A percentile compares a stretch with the other conserved stretches of the same genome.
Conservation (phyloP, 768 basidiomycete genomes). For the Mycena metata region DNA sequence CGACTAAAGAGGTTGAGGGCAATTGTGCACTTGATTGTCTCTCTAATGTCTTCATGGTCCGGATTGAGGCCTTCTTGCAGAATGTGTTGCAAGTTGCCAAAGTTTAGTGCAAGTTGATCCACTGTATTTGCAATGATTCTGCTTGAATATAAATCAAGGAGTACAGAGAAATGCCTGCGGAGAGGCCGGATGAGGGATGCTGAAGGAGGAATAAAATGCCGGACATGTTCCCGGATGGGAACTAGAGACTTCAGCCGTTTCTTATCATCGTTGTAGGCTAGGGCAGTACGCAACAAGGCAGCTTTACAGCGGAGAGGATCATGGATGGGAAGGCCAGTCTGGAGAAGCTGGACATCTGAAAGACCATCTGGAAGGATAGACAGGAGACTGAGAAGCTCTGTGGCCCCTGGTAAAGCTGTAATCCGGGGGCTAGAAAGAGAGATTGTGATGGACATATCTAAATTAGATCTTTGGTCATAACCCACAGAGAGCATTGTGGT, state of each 20-base stretch:
- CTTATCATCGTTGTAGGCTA: slow-evolving; percentile 12
- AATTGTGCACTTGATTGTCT: background rate
- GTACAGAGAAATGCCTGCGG: background rate
- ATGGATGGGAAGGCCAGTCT: background rate
- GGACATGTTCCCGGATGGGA: slow-evolving; percentile 5
- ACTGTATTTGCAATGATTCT: background rate
- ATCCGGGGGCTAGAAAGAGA: slow-evolving; percentile 6
- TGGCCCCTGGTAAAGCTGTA: background rate
- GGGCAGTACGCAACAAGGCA: background rate
- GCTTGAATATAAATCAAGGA: background rate
- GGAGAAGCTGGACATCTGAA: background rate
- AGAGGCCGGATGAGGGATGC: background rate
- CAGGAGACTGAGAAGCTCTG: background rate
- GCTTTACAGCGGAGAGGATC: background rate
- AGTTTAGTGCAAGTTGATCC: background rate
- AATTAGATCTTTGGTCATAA: background rate
- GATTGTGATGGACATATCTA: background rate
- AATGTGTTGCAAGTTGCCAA: background rate
- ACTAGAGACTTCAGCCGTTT: background rate
- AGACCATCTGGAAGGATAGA: background rate
- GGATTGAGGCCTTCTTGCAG: background rate
- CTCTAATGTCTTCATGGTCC: background rate
- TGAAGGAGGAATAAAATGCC: background rate
- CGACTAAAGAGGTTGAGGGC: background rate
- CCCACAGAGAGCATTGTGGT: slow-evolving; percentile 2